These are phyloP conservation scores for Chrysoporthe austroafricana DNA, from an alignment of 2,329 filamentous ascomycete genomes.

Conservation along the genomic window DNA sequence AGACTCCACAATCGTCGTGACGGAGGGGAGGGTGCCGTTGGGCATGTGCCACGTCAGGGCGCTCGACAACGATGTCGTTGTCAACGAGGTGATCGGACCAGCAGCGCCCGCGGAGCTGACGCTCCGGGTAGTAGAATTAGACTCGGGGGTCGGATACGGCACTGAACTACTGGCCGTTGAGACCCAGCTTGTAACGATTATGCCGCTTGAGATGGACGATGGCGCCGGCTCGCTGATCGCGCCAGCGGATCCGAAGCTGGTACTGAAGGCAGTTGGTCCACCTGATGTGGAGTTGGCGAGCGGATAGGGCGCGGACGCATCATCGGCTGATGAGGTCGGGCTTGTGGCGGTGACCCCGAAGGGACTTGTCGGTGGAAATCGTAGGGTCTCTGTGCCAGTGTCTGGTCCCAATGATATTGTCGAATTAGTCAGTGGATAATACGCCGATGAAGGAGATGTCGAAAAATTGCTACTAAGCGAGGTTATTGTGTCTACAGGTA, in stretches of 20 bases:
- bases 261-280: neutral
- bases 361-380: neutral
- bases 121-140: no score
- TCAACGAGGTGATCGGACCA: no score
- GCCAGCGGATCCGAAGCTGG: neutral
- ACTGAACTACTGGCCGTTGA: neutral
- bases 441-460: no score
- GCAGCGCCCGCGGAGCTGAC: neutral
- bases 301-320: neutral
- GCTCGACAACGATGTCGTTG: neutral
- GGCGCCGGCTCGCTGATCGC: neutral
- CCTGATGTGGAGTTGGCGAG: neutral
- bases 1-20: neutral
- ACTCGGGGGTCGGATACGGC: neutral
- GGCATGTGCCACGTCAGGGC: neutral
- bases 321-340: neutral
- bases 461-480: neutral
- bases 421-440: neutral
- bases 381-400: neutral
- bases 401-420: neutral
- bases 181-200: neutral
- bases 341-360: neutral
- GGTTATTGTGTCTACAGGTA: neutral
- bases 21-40: neutral
- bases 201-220: neutral